Evolutionary conservation across 2,329 filamentous ascomycete species (phyloP).

Genomic region (Aspergillus fumigatiaffinis): DNA sequence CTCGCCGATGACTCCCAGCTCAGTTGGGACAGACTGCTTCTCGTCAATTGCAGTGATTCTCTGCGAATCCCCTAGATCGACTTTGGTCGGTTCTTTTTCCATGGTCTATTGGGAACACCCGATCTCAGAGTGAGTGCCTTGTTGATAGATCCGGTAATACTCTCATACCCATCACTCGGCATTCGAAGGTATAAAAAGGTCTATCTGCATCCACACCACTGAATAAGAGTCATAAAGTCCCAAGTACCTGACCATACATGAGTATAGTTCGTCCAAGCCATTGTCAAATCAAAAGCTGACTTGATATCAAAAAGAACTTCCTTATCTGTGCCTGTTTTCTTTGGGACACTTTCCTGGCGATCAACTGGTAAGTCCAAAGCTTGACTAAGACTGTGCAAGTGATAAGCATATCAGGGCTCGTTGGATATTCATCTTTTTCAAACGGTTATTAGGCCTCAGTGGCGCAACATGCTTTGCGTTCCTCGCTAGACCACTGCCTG

Average conservation of each 20-base stretch:
- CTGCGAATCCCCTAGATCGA: neutral
- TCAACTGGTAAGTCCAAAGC: neutral
- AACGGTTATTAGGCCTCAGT: neutral
- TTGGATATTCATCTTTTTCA: neutral
- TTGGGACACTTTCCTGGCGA: too few relatives aligned
- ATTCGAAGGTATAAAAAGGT: neutral
- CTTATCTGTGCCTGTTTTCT: neutral
- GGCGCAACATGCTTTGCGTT: neutral
- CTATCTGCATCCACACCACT: neutral
- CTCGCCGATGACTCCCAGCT: neutral
- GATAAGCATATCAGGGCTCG: neutral
- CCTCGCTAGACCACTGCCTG: too few relatives aligned
- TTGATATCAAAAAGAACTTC: neutral
- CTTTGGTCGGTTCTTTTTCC: neutral
- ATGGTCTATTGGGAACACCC: neutral
- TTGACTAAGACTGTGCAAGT: neutral
- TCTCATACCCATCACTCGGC: too few relatives aligned
- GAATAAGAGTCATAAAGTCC: neutral
- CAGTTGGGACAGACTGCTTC: neutral
- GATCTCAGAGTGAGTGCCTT: neutral
- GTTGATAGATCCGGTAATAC: too few relatives aligned
- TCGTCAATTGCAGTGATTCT: neutral
- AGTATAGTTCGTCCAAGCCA: neutral
- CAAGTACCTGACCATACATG: neutral
- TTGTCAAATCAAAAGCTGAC: neutral